These are phyloP conservation scores for Geotrichum klebahnii DNA, from an alignment of 1,139 yeast genomes.

Conservation along the genomic window DNA sequence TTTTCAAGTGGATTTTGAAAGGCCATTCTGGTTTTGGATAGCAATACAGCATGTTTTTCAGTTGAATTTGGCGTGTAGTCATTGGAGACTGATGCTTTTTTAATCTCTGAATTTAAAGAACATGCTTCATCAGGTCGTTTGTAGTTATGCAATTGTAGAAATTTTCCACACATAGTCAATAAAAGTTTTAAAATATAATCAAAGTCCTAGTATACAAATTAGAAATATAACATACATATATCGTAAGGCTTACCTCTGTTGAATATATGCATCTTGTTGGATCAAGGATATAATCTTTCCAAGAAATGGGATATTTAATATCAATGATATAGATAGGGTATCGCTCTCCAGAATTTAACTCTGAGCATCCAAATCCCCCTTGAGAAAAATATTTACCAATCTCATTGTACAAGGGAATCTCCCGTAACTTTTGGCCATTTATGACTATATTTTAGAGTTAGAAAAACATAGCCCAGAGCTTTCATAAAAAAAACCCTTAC, in stretches of 20 bases:
- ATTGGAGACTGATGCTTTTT: neutral
- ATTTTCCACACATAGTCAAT: constrained; percentile 11
- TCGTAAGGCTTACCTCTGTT: constrained; percentile 2
- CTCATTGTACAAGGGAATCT: constrained; percentile 32
- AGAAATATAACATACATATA: neutral
- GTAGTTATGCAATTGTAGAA: constrained; percentile 13
- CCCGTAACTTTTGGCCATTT: constrained; percentile 13
- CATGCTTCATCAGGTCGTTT: neutral
- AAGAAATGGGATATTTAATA: constrained; percentile 36
- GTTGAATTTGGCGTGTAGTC: neutral
- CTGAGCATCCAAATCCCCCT: neutral
- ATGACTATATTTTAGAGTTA: constrained; percentile 12
- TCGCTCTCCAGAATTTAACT: constrained; percentile 13
- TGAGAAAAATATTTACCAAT: constrained; percentile 38
- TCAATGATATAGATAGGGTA: constrained; percentile 39
- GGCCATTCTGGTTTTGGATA: constrained; percentile 13
- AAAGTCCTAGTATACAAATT: constrained; percentile 11
- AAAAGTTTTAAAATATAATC: constrained; percentile 15
- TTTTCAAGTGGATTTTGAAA: constrained; percentile 5
- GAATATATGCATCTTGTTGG: constrained; percentile 40
- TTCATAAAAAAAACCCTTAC: constrained; percentile 2
- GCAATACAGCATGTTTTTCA: neutral
- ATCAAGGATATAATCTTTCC: constrained; percentile 45
- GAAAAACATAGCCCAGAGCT: neutral
- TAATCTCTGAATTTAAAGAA: neutral